Percentiles rank a stretch among this genome's conserved stretches.
Conservation (phyloP, 768 basidiomycete genomes). For the Leucogyrophana mollusca region DNA sequence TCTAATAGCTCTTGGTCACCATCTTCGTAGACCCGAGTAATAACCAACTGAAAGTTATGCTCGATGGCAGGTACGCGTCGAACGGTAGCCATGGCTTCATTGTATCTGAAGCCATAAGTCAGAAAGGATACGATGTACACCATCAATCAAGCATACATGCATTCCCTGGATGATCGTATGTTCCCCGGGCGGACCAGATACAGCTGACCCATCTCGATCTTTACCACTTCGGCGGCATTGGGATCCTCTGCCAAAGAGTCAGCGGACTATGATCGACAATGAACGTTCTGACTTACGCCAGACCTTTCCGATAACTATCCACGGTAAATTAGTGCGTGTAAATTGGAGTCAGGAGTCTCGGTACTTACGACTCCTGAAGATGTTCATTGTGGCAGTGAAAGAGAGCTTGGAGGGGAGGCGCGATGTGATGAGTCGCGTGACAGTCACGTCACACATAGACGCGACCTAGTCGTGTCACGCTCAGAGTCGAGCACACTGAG, state of each 20-base stretch:
- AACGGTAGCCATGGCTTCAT: slow-evolving; percentile 93
- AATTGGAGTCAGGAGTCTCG: slow-evolving; percentile 8
- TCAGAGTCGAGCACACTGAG: no score
- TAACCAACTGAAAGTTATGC: slow-evolving; percentile 87
- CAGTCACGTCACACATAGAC: slow-evolving; percentile 16
- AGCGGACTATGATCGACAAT: slow-evolving; percentile 15
- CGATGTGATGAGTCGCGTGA: slow-evolving; percentile 27
- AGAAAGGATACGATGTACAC: neutral
- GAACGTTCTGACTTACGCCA: slow-evolving; percentile 70
- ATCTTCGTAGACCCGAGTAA: slow-evolving; percentile 96
- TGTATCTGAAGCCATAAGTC: slow-evolving; percentile 59
- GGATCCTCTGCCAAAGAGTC: slow-evolving; percentile 70
- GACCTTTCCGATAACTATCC: slow-evolving; percentile 83
- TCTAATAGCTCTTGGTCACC: slow-evolving; percentile 94
- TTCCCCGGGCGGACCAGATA: slow-evolving; percentile 90
- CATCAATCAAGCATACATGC: slow-evolving; percentile 72
- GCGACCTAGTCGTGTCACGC: slow-evolving; percentile 7
- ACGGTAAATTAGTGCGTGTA: slow-evolving; percentile 18
- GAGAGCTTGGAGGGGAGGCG: slow-evolving; percentile 11
- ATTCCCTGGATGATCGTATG: slow-evolving; percentile 90
- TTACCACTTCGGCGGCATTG: slow-evolving; percentile 92
- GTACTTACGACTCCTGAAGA: slow-evolving; percentile 76
- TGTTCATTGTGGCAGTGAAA: slow-evolving; percentile 60
- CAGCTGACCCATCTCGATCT: slow-evolving; percentile 88
- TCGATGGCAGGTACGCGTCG: slow-evolving; percentile 75